Evolutionary conservation across 1,284 basidiomycete species (phyloP), one percentile per base, ranked within the genome.

Genomic region (Agroathelia rolfsii): DNA sequence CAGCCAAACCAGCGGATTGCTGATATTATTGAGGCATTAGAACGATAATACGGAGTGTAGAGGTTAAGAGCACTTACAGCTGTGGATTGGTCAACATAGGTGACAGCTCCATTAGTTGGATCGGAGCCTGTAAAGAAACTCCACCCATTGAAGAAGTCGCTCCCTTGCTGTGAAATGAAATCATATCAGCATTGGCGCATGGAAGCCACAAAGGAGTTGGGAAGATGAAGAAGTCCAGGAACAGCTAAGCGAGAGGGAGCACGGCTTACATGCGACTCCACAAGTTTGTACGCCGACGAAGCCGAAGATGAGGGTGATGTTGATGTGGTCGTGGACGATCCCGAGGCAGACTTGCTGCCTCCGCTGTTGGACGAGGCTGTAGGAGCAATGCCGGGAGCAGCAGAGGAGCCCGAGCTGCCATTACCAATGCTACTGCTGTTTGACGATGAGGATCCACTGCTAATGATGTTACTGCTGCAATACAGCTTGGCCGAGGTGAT

Each of bases 141-240:
- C 81, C 82, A 93, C 33, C 76, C 76, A 49, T 81, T 61, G 45
- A 90, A 93, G 62, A 92, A 93, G 28, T 59, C 61, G 31, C 56
- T 59, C 9, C 82, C 82, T 40, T 66, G 53, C 75, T 80, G 42
- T 16, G 39, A 22, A 18, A 37, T 22, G 34, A 24, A 38, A 24
- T 15, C 11, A 34, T 18, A 15, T 22, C 19, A 22, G 25, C 13
- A 20, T 22, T n/a, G n/a, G n/a, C n/a, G n/a, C n/a, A n/a, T n/a
- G n/a, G n/a, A n/a, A n/a, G n/a, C n/a, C n/a, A n/a, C n/a, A n/a
- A n/a, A n/a, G n/a, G n/a, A n/a, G n/a, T n/a, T n/a, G n/a, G 13
- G 15, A 19, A 3, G n/a, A 20, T 28, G 10, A 29, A 25, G 16
- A 22, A 2, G 12, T 40, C 15, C 30, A 43, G 21, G 10, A 13